These are phyloP conservation scores for Lentinula boryana DNA, from an alignment of 768 basidiomycete genomes.

Conservation along the genomic window DNA sequence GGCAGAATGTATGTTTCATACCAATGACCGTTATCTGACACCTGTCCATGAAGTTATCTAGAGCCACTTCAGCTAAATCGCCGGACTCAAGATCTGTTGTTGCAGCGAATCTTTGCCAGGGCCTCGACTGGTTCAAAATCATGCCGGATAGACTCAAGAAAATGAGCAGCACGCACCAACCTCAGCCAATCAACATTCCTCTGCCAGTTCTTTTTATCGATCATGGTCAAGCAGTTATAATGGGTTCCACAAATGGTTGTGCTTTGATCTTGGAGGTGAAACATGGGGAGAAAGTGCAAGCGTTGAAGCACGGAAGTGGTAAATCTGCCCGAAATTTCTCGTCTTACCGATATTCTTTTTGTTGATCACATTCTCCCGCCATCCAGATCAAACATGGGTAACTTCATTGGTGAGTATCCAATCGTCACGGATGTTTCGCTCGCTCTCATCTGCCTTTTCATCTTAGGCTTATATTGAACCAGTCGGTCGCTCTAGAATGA, in stretches of 20 bases:
- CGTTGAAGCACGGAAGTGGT: not conserved
- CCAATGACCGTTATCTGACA: not conserved
- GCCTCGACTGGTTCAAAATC: not conserved
- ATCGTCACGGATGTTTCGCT: not conserved
- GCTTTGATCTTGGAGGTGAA: not conserved
- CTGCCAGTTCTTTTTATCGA: not conserved
- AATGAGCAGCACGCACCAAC: not conserved
- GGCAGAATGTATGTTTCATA: not conserved
- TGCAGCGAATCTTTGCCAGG: not conserved
- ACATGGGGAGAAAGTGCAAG: not conserved
- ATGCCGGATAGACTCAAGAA: not conserved
- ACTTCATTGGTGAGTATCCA: not conserved
- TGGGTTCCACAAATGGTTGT: not conserved
- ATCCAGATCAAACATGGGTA: not conserved
- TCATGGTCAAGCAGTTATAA: not conserved
- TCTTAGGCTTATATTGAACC: not conserved
- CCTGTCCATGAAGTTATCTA: not conserved
- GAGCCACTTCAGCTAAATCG: not conserved
- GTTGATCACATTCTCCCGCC: not conserved
- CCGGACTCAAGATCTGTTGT: not conserved
- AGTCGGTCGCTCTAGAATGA: not conserved
- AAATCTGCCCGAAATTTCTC: not conserved
- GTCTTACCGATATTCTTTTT: not conserved
- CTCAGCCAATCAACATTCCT: not conserved
- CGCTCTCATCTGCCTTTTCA: not conserved